These are phyloP conservation scores for Cryptococcus sp. DNA, from an alignment of 1,284 basidiomycete species.

Conservation along the genomic window DNA sequence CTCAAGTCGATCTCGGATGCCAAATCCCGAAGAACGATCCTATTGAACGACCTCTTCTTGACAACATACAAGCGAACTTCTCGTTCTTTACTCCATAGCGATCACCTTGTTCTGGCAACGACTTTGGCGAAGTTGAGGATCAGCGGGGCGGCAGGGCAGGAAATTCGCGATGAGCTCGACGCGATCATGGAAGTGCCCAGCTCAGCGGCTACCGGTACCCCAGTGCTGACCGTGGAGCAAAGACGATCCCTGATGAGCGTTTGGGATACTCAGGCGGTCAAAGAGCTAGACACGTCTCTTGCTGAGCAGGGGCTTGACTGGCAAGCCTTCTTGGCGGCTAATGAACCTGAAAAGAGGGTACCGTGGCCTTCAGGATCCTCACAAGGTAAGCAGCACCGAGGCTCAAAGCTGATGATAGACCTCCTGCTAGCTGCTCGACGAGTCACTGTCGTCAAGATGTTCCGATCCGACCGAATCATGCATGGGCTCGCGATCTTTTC, in stretches of 20 bases:
- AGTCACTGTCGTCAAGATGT: slow-evolving; percentile 35
- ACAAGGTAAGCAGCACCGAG: slow-evolving; percentile 21
- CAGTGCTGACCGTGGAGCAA: slow-evolving; percentile 27
- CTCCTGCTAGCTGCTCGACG: slow-evolving; percentile 28
- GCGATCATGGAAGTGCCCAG: slow-evolving; percentile 72
- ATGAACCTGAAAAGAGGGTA: slow-evolving; percentile 65
- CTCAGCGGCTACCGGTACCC: slow-evolving; percentile 6
- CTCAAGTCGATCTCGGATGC: slow-evolving; percentile 74
- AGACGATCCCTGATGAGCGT: slow-evolving; percentile 25
- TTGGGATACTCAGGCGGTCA: slow-evolving; percentile 51
- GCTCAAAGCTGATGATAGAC: slow-evolving; percentile 13
- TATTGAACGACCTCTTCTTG: slow-evolving; percentile 89
- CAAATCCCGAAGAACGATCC: slow-evolving; percentile 67
- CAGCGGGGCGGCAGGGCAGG: slow-evolving; percentile 60
- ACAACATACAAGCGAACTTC: slow-evolving; percentile 86
- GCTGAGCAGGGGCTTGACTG: slow-evolving; percentile 65
- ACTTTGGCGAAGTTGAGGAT: slow-evolving; percentile 87
- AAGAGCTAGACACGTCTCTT: slow-evolving; percentile 68
- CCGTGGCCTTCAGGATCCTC: slow-evolving; percentile 66
- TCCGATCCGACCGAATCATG: slow-evolving; percentile 41
- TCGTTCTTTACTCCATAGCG: slow-evolving; percentile 82
- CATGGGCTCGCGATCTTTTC: slow-evolving; percentile 32
- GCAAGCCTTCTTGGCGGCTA: slow-evolving; percentile 67
- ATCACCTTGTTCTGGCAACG: slow-evolving; percentile 87
- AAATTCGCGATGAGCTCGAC: slow-evolving; percentile 78